These are phyloP conservation scores for Xylariaceae sp. DNA, from an alignment of 2,329 filamentous ascomycete genomes.

Conservation along the genomic window DNA sequence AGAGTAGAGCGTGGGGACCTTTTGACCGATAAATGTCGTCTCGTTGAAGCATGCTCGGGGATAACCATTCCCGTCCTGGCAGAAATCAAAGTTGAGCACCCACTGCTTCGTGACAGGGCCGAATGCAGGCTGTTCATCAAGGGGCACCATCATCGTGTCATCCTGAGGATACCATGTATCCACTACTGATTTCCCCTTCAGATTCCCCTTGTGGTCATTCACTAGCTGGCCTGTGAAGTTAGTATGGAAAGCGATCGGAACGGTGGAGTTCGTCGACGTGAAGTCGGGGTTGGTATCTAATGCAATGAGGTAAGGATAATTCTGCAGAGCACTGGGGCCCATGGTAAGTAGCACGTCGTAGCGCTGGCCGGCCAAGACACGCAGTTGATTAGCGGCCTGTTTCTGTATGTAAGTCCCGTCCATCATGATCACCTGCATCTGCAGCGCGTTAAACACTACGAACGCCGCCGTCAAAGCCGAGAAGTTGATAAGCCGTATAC, in stretches of 20 bases:
- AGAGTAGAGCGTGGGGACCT: conserved; percentile 67
- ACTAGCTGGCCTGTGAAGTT: conserved; percentile 44
- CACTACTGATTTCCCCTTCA: conserved; percentile 30
- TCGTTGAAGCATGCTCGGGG: conserved; percentile 61
- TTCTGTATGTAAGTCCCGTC: conserved; percentile 40
- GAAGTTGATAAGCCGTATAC: conserved; percentile 44
- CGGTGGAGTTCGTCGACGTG: conserved; percentile 24
- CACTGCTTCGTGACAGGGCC: conserved; percentile 51
- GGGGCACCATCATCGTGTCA: conserved; percentile 54
- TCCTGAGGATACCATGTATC: conserved; percentile 50
- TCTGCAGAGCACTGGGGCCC: conserved; percentile 34
- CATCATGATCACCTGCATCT: conserved; percentile 42
- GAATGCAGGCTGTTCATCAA: conserved; percentile 47
- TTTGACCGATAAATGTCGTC: conserved; percentile 60
- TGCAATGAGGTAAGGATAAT: conserved; percentile 41
- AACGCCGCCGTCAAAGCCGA: conserved; percentile 40
- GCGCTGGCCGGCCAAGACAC: conserved; percentile 40
- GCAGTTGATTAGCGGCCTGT: conserved; percentile 35
- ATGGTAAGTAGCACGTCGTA: conserved; percentile 44
- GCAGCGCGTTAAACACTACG: conserved; percentile 40
- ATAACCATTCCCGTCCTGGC: conserved; percentile 55
- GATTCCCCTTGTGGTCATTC: conserved; percentile 31
- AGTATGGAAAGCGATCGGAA: conserved; percentile 22
- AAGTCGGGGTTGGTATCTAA: conserved; percentile 43
- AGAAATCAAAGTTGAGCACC: conserved; percentile 52